phyloP scores from a whole-genome alignment of 2,329 filamentous ascomycete genomes.

The Xylaria sp. region DNA sequence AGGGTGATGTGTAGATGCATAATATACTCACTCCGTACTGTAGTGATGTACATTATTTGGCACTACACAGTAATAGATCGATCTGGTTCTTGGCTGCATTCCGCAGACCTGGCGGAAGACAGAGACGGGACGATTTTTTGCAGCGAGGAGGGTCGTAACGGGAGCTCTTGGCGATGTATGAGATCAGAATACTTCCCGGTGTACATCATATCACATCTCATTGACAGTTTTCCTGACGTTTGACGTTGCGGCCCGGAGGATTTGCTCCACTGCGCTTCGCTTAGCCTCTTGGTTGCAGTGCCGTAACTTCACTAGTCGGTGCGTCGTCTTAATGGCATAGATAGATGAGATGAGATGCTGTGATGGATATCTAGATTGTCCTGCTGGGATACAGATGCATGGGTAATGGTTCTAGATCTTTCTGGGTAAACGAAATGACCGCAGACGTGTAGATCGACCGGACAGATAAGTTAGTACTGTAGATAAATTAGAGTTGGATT shows the following conservation, averaged over 20 bases:
- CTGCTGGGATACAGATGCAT: not conserved
- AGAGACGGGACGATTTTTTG: not conserved
- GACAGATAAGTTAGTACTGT: not conserved
- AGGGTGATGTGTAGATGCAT: not conserved
- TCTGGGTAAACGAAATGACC: not conserved
- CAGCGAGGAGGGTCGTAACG: not conserved
- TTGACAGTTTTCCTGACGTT: not conserved
- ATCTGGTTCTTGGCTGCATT: conserved; percentile 2
- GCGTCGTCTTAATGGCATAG: not conserved
- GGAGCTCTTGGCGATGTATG: not conserved
- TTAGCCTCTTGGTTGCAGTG: not conserved
- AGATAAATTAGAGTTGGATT: not conserved
- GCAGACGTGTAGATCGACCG: not conserved
- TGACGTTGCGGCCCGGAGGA: not conserved
- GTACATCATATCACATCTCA: not conserved
- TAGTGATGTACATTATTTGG: not conserved
- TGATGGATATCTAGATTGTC: not conserved
- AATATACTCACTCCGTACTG: not conserved
- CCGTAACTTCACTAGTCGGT: not conserved
- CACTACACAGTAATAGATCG: not conserved
- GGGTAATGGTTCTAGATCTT: not conserved
- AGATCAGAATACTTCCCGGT: not conserved
- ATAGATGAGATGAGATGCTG: not conserved
- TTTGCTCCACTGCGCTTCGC: not conserved
- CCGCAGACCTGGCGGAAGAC: not conserved